A percentile compares a stretch with the other conserved stretches of the same genome.
phyloP scores from a whole-genome alignment of 768 basidiomycete genomes.

The Auricularia auricula-judae region DNA sequence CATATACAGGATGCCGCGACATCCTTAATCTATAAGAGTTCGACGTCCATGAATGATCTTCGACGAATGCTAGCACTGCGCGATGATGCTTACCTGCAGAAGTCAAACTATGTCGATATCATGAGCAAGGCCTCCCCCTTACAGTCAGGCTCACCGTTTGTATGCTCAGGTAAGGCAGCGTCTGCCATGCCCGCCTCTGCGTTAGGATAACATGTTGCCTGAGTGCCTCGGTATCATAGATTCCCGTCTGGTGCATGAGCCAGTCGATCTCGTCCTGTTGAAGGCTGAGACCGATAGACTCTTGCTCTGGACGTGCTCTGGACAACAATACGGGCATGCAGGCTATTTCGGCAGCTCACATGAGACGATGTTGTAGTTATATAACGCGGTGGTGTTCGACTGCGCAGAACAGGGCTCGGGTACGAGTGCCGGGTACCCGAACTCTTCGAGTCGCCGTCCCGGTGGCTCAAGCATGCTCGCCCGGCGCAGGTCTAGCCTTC shows the following conservation, averaged over 20 bases:
- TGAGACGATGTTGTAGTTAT: not conserved
- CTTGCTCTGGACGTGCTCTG: not conserved
- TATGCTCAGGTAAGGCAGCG: not conserved
- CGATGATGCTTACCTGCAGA: too few relatives aligned
- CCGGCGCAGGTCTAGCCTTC: too few relatives aligned
- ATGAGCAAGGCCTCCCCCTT: too few relatives aligned
- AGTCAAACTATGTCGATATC: too few relatives aligned
- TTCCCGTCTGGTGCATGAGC: slow-evolving; percentile 17
- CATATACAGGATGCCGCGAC: not conserved
- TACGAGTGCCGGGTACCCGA: not conserved
- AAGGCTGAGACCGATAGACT: not conserved
- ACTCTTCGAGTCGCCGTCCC: too few relatives aligned
- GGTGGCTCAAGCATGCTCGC: too few relatives aligned
- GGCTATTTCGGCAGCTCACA: too few relatives aligned
- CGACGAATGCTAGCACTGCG: too few relatives aligned
- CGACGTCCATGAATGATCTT: not conserved
- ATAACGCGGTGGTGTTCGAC: not conserved
- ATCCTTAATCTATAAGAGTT: not conserved
- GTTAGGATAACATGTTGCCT: slow-evolving; percentile 19
- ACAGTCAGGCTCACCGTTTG: not conserved
- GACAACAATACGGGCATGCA: too few relatives aligned
- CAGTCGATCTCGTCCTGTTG: slow-evolving; percentile 10
- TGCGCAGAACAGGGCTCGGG: not conserved
- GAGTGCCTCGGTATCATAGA: slow-evolving; percentile 19
- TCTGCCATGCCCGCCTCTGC: slow-evolving; percentile 17